A percentile compares a stretch with the other conserved stretches of the same genome.
These are phyloP conservation scores for Coniosporium tulheliwenetii DNA, from an alignment of 2,329 filamentous ascomycete genomes.

Conservation along the genomic window DNA sequence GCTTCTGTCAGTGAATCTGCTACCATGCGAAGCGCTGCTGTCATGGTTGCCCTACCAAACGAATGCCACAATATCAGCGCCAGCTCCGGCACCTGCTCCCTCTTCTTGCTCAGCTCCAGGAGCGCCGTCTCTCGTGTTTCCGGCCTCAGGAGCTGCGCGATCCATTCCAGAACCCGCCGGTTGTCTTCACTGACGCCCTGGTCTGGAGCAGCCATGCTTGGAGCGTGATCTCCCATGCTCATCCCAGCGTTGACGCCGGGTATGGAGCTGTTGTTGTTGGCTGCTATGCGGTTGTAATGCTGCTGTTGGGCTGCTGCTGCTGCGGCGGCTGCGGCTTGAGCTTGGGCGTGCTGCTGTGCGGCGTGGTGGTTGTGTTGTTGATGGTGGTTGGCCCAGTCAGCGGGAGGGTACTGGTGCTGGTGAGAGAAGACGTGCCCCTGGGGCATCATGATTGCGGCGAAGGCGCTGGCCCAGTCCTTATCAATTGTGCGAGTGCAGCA, in stretches of 20 bases:
- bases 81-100: conserved; percentile 92
- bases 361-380: conserved; percentile 17
- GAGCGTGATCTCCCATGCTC: conserved; percentile 16
- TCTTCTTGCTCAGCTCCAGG: conserved; percentile 93
- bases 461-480: not conserved
- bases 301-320: conserved; percentile 24
- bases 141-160: conserved; percentile 80
- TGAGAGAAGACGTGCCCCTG: conserved; percentile 48
- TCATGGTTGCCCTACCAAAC: conserved; percentile 51
- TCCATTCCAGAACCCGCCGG: conserved; percentile 79
- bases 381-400: conserved; percentile 23
- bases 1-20: conserved; percentile 11
- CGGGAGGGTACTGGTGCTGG: conserved; percentile 36
- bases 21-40: conserved; percentile 1
- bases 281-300: conserved; percentile 61
- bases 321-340: conserved; percentile 35
- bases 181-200: conserved; percentile 70
- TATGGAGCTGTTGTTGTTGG: conserved; percentile 40
- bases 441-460: conserved; percentile 21
- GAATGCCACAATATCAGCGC: conserved; percentile 97
- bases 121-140: conserved; percentile 78
- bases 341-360: conserved; percentile 23
- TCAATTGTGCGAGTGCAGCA: not conserved
- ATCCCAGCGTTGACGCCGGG: conserved; percentile 11
- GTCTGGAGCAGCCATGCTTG: conserved; percentile 13